Percentiles rank a stretch among this genome's conserved stretches.
phyloP scores from a whole-genome alignment of 345 rosid genomes.

The Xanthoceras sorbifolium region DNA sequence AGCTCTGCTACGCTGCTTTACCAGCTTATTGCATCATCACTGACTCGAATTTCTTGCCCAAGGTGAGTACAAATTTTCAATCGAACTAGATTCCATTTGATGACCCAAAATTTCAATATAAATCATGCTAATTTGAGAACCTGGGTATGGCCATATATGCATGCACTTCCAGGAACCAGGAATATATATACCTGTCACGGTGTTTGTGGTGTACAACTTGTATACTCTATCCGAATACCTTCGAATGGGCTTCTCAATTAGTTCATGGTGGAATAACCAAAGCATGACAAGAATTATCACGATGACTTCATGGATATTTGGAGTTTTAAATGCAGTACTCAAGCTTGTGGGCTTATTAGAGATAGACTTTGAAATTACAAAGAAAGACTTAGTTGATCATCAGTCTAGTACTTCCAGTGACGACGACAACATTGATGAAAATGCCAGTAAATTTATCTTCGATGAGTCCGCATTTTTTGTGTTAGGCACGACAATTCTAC shows the following conservation, averaged over 20 bases:
- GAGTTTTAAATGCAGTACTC: constrained; percentile 28
- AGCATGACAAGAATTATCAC: constrained; percentile 35
- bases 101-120: too few relatives aligned
- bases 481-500: constrained; percentile 37
- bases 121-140: neutral
- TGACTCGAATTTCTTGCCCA: constrained; percentile 61
- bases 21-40: constrained; percentile 70
- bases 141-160: neutral
- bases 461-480: constrained; percentile 39
- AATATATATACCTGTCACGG: constrained; percentile 19
- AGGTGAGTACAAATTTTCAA: constrained; percentile 36
- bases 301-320: constrained; percentile 47
- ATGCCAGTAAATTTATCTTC: constrained; percentile 31
- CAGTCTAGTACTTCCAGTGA: constrained; percentile 12
- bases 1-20: constrained; percentile 52
- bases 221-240: constrained; percentile 39
- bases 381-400: constrained; percentile 33
- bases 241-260: constrained; percentile 30
- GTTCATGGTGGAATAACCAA: constrained; percentile 50
- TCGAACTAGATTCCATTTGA: too few relatives aligned
- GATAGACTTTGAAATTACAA: constrained; percentile 54
- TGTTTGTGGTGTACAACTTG: constrained; percentile 25
- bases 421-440: constrained; percentile 6
- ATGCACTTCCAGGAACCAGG: constrained; percentile 39
- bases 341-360: constrained; percentile 59